Conservation (phyloP, 1,284 basidiomycete species). For the Ustilago shanxiensis region DNA sequence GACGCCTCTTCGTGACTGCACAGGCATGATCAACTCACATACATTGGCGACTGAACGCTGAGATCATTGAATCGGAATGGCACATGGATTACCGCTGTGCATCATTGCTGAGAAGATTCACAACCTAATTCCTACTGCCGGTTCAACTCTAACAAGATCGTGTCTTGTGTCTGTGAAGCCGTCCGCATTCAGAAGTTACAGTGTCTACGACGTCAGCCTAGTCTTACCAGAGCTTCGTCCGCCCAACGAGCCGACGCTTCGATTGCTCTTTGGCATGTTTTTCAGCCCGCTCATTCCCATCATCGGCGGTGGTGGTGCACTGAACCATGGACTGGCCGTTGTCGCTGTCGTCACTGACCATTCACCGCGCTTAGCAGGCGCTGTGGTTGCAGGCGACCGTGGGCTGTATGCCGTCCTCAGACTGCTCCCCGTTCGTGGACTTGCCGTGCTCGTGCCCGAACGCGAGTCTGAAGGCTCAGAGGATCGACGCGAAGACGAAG, state of each 20-base stretch:
- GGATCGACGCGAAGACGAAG: conserved; percentile 17
- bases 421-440: conserved; percentile 44
- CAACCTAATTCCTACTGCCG: background rate
- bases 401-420: conserved; percentile 34
- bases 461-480: conserved; percentile 34
- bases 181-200: background rate
- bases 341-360: conserved; percentile 50
- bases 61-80: background rate
- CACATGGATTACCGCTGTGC: background rate
- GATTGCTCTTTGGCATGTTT: conserved; percentile 29
- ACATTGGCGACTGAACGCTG: background rate
- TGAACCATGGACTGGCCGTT: conserved; percentile 49
- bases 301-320: conserved; percentile 47
- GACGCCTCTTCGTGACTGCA: background rate
- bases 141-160: no score
- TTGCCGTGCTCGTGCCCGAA: conserved; percentile 45
- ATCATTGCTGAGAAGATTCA: background rate
- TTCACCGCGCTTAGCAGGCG: conserved; percentile 34
- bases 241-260: conserved; percentile 34
- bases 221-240: conserved; percentile 40
- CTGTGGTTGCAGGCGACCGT: conserved; percentile 21
- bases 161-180: background rate
- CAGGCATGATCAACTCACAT: background rate
- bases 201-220: conserved; percentile 23
- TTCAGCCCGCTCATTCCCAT: conserved; percentile 22